A percentile compares a stretch with the other conserved stretches of the same genome.
phyloP scores from a whole-genome alignment of 192 early-diverging fungal genomes.

The Thamnidium elegans region DNA sequence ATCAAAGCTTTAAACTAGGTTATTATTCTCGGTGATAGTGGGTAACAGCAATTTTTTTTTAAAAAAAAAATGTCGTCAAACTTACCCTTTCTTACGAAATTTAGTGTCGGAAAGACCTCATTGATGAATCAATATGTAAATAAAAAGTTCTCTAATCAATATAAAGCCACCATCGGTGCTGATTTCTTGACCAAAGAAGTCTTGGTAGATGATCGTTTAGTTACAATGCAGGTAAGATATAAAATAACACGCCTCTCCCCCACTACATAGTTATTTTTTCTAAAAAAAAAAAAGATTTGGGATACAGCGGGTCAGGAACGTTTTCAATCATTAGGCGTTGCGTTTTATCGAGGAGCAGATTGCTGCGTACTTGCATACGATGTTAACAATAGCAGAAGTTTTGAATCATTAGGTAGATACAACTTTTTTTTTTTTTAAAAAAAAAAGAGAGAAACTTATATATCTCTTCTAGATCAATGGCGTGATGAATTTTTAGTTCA shows the following conservation, averaged over 20 bases:
- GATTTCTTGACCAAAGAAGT: slow-evolving; percentile 99
- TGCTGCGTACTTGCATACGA: slow-evolving; percentile 98
- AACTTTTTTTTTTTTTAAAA: neutral
- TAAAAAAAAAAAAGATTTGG: slow-evolving; percentile 72
- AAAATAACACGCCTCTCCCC: neutral
- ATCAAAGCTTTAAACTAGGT: slow-evolving; percentile 45
- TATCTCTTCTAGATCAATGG: slow-evolving; percentile 71
- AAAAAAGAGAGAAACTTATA: neutral
- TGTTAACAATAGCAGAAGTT: slow-evolving; percentile 90
- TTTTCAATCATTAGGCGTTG: slow-evolving; percentile 97
- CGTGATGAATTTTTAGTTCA: slow-evolving; percentile 98
- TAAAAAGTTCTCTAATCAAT: slow-evolving; percentile 93
- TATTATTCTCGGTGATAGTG: slow-evolving; percentile 81
- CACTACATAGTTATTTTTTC: neutral
- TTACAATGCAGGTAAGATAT: slow-evolving; percentile 82
- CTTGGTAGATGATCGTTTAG: slow-evolving; percentile 83
- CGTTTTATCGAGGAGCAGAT: slow-evolving; percentile 98
- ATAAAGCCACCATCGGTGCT: slow-evolving; percentile 99
- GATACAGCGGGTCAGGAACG: slow-evolving; percentile 99
- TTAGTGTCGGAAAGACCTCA: slow-evolving; percentile 92
- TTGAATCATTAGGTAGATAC: slow-evolving; percentile 71
- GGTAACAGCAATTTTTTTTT: slow-evolving; percentile 43
- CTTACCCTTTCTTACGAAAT: neutral
- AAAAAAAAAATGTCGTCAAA: neutral
- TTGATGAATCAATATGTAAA: slow-evolving; percentile 99